Conservation (phyloP, 768 basidiomycete species). For the Leccinellum rugosiceps region DNA sequence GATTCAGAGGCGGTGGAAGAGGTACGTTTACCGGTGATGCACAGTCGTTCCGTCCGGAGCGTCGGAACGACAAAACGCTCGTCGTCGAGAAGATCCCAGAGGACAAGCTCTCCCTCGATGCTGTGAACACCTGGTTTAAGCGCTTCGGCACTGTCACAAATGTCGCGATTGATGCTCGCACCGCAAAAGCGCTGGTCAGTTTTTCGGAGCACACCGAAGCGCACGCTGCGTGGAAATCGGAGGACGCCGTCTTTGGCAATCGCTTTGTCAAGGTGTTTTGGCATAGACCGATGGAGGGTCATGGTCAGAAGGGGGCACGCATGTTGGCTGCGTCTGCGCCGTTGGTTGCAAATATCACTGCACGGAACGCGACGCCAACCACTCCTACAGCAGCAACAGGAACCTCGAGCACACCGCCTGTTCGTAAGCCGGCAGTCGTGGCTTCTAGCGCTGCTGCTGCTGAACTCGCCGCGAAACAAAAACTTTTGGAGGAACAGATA, state of each 20-base stretch:
- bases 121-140: slow-evolving; percentile 87
- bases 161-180: slow-evolving; percentile 76
- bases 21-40: slow-evolving; percentile 66
- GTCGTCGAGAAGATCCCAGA: slow-evolving; percentile 94
- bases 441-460: slow-evolving; percentile 38
- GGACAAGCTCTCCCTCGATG: slow-evolving; percentile 71
- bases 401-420: slow-evolving; percentile 21
- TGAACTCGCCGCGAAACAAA: slow-evolving; percentile 70
- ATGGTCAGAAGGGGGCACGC: slow-evolving; percentile 74
- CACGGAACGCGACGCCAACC: slow-evolving; percentile 48
- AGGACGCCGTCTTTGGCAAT: slow-evolving; percentile 93
- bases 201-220: slow-evolving; percentile 84
- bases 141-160: slow-evolving; percentile 91
- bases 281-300: slow-evolving; percentile 91
- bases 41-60: slow-evolving; percentile 63
- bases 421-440: slow-evolving; percentile 36
- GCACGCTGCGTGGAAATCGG: slow-evolving; percentile 84
- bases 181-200: slow-evolving; percentile 81
- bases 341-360: slow-evolving; percentile 60
- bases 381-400: slow-evolving; percentile 32
- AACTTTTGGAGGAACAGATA: slow-evolving; percentile 76
- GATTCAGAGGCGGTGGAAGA: slow-evolving; percentile 45
- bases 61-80: slow-evolving; percentile 72
- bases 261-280: slow-evolving; percentile 95
- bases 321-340: slow-evolving; percentile 81